phyloP scores from a whole-genome alignment of 257 asterid species.

The Nicotiana sylvestris region DNA sequence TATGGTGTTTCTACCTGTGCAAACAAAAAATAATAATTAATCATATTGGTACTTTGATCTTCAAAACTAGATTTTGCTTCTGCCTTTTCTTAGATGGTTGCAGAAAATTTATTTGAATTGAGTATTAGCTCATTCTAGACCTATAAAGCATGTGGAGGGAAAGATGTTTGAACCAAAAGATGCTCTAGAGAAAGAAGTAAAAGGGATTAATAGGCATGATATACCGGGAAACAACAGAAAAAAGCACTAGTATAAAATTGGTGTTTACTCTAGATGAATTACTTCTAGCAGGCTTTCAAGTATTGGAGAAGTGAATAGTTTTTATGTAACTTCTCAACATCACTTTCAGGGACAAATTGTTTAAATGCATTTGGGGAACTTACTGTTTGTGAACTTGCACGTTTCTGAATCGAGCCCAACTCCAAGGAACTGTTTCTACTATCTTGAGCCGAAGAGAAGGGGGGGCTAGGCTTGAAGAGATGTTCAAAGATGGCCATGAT shows the following conservation, averaged over 20 bases:
- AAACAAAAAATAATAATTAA: background rate
- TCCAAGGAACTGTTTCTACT: slow-evolving; percentile 14
- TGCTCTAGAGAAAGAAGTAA: background rate
- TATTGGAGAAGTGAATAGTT: background rate
- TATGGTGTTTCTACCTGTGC: slow-evolving; percentile 41
- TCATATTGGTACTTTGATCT: background rate
- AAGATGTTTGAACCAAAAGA: background rate
- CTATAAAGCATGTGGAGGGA: background rate
- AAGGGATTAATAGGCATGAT: no score
- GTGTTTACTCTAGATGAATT: no score
- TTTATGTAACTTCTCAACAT: background rate
- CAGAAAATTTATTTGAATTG: background rate
- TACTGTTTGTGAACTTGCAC: slow-evolving; percentile 32
- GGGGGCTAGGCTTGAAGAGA: slow-evolving; percentile 38
- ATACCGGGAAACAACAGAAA: background rate
- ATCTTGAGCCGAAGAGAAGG: slow-evolving; percentile 31
- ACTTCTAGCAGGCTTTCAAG: background rate
- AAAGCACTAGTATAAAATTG: background rate
- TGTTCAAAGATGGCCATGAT: slow-evolving; percentile 89
- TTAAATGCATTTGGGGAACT: background rate
- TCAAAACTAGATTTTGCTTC: background rate
- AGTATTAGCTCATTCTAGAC: background rate
- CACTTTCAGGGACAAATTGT: background rate
- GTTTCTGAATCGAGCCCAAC: slow-evolving; percentile 29
- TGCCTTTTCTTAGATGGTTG: background rate